Conservation (phyloP, 371 early-diverging fungal species). For the Mucor plumbeus region DNA sequence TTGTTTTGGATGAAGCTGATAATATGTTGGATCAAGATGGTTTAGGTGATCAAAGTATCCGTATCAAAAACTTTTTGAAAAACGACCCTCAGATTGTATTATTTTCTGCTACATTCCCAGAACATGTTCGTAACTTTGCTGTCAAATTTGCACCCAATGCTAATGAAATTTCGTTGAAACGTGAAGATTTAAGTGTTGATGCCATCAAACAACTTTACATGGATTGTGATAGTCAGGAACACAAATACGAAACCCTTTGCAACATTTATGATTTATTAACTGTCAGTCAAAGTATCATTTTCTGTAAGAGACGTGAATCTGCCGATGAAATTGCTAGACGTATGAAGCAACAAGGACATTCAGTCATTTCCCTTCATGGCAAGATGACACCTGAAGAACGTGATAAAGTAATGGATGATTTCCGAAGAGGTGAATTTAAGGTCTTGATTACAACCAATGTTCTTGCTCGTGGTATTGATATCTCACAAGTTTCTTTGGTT, state of each 20-base stretch:
- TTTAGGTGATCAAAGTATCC: constrained; percentile 85
- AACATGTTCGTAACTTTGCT: constrained; percentile 83
- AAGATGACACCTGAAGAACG: constrained; percentile 78
- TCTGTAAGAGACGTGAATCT: constrained; percentile 82
- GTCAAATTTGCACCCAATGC: constrained; percentile 82
- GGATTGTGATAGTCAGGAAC: constrained; percentile 83
- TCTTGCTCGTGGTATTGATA: constrained; percentile 96
- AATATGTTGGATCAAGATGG: constrained; percentile 93
- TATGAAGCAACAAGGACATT: constrained; percentile 86
- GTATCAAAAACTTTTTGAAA: constrained; percentile 74
- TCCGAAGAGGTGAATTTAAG: constrained; percentile 88
- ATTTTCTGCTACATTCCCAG: constrained; percentile 98
- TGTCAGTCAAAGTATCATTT: constrained; percentile 98
- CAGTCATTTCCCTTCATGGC: constrained; percentile 87
- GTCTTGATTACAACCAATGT: constrained; percentile 97
- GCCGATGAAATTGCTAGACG: constrained; percentile 78
- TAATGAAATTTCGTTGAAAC: constrained; percentile 85
- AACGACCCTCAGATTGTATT: constrained; percentile 83
- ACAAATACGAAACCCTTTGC: constrained; percentile 88
- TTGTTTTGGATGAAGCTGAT: constrained; percentile 96
- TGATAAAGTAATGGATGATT: constrained; percentile 89
- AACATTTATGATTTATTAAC: constrained; percentile 91
- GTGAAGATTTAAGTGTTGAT: constrained; percentile 95
- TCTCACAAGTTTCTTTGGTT: constrained; percentile 54
- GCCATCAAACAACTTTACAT: constrained; percentile 98